Evolutionary conservation across 306 rosid genomes (phyloP).

Genomic region (Vigna unguiculata): DNA sequence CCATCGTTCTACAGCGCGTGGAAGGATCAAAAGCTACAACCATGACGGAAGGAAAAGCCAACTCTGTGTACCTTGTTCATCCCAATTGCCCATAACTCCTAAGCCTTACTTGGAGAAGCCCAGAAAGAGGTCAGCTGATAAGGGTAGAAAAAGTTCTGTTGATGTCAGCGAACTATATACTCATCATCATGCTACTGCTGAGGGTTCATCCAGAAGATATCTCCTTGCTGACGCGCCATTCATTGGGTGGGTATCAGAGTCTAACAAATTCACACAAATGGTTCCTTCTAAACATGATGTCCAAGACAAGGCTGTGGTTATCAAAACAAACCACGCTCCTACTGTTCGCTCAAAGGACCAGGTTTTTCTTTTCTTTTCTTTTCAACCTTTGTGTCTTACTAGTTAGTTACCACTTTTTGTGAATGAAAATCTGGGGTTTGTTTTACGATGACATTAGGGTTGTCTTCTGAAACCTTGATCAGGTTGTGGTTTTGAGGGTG

Average conservation of each 20-base stretch:
- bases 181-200: constrained; percentile 1
- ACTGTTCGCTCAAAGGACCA: constrained; percentile 58
- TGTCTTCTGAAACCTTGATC: neutral
- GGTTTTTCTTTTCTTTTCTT: constrained; percentile 46
- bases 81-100: constrained; percentile 72
- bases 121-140: constrained; percentile 55
- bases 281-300: constrained; percentile 33
- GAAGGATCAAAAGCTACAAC: constrained; percentile 42
- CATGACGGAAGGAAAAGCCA: constrained; percentile 47
- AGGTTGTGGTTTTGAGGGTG: constrained; percentile 86
- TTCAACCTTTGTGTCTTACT: neutral
- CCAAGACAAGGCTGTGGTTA: constrained; percentile 12
- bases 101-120: constrained; percentile 57
- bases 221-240: constrained; percentile 56
- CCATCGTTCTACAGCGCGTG: constrained; percentile 50
- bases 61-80: constrained; percentile 68
- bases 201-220: constrained; percentile 55
- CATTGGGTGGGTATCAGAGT: constrained; percentile 61
- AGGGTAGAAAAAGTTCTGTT: constrained; percentile 61
- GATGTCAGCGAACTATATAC: constrained; percentile 47
- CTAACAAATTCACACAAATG: constrained; percentile 40
- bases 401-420: neutral
- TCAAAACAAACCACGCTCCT: constrained; percentile 33
- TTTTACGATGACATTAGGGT: neutral
- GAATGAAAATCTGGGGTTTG: neutral